These are phyloP conservation scores for Backusella psychrophila DNA, from an alignment of 192 early-diverging fungal genomes.

Conservation along the genomic window DNA sequence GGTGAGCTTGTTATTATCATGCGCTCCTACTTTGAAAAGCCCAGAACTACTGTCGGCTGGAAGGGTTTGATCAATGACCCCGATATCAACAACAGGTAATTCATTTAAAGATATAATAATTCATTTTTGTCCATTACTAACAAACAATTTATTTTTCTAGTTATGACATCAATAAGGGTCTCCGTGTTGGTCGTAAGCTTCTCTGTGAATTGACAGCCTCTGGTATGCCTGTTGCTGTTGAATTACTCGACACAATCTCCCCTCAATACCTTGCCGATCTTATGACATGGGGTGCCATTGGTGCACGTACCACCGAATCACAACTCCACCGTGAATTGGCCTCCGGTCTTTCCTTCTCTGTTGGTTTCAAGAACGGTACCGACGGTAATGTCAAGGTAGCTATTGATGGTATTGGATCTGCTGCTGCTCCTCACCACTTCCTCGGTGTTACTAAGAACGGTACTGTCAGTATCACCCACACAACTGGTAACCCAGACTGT, in stretches of 20 bases:
- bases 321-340: conserved; percentile 82
- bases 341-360: conserved; percentile 75
- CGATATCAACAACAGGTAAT: conserved; percentile 60
- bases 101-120: not conserved
- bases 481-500: conserved; percentile 87
- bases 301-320: conserved; percentile 81
- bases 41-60: conserved; percentile 86
- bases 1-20: conserved; percentile 75
- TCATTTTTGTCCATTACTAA: not conserved
- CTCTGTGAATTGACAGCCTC: conserved; percentile 60
- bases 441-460: conserved; percentile 86
- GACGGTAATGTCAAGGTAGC: conserved; percentile 82
- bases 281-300: conserved; percentile 78
- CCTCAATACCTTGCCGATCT: conserved; percentile 82
- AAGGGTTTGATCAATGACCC: conserved; percentile 92
- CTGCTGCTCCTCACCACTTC: conserved; percentile 73
- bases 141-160: conserved; percentile 19
- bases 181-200: conserved; percentile 71
- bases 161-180: conserved; percentile 82
- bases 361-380: conserved; percentile 86
- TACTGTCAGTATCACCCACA: conserved; percentile 77
- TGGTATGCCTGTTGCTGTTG: conserved; percentile 72
- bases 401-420: conserved; percentile 89
- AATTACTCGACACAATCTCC: conserved; percentile 80
- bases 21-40: conserved; percentile 89